Evolutionary conservation across 106 monocot species (phyloP).

Genomic region (Agapanthus africanus): DNA sequence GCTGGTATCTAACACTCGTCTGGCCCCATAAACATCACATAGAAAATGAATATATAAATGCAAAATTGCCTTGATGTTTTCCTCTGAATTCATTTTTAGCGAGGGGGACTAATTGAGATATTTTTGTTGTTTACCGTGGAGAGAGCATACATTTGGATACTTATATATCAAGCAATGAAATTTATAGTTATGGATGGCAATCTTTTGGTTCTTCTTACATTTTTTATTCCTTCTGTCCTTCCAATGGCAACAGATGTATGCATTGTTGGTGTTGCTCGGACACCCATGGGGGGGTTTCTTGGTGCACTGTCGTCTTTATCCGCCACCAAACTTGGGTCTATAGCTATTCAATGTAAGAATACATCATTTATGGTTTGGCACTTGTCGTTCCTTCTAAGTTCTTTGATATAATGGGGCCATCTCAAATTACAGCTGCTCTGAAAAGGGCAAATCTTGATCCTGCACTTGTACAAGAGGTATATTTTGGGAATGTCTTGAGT

Average conservation of each 20-base stretch:
- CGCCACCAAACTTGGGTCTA: constrained; percentile 96
- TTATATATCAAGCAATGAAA: too few relatives aligned
- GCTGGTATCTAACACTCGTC: too few relatives aligned
- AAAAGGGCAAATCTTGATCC: constrained; percentile 82
- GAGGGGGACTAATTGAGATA: too few relatives aligned
- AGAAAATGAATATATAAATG: too few relatives aligned
- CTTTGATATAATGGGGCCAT: neutral
- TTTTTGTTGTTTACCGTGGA: too few relatives aligned
- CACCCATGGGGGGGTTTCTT: constrained; percentile 96
- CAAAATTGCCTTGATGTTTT: too few relatives aligned
- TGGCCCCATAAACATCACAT: too few relatives aligned
- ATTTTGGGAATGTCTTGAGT: constrained; percentile 98
- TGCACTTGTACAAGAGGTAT: constrained; percentile 91
- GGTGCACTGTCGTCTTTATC: constrained; percentile 85
- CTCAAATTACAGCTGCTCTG: constrained; percentile 55
- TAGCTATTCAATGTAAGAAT: constrained; percentile 69
- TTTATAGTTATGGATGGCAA: too few relatives aligned
- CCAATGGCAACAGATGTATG: constrained; percentile 71
- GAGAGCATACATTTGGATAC: too few relatives aligned
- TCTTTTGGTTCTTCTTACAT: neutral
- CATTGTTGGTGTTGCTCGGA: constrained; percentile 89
- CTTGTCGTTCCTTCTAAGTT: neutral
- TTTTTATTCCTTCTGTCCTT: neutral
- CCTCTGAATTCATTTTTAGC: too few relatives aligned
- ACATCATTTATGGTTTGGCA: neutral